Base-by-base conservation (phyloP, 148 eudicot species). In the Suaeda aralocaspica region DNA sequence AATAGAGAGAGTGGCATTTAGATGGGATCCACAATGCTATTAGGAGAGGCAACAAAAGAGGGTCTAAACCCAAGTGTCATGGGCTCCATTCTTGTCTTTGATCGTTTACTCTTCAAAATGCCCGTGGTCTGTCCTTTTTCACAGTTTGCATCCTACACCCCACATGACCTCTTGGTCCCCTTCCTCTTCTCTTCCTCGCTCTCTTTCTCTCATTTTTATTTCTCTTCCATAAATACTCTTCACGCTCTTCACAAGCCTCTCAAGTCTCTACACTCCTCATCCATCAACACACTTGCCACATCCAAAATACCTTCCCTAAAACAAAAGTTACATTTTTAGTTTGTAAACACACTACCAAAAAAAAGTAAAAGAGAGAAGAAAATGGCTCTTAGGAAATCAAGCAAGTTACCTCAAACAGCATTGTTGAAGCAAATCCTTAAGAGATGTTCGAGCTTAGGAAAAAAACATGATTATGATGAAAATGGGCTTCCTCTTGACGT, bases 391-490 rank as follows among this genome's bases (percentile, higher is more conserved):
- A 80, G 71, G 60, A 91, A 85, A 75, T 72, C 88, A 64, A 78
- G 64, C 83, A 90, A 83, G n/a, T 70, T 84, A 15, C 18, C 89
- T 33, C 97, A 92, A 67, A 52, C 85, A 24, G 89, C 88, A 48
- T 74, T 83, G 16, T 60, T 92, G 18, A 92, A 84, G 74, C 92
- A 89, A 75, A 89, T 92, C 59, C 81, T 92, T 14, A 89, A 83
- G 75, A 75, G 89, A 76, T 92, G 92, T 66, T 91, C 97, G 5
- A 87, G 97, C 74, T 53, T 92, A 63, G 90, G 92, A 21, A 92
- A 80, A 72, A 92, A 75, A 45, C 77, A 85, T 5, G 83, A 83
- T 18, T 78, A 80, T 69, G 78, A 86, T 59, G 77, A 80, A 64
- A 72, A 81, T 15, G 89, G 86, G 13, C 87, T 87, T 25, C 92